These are phyloP conservation scores for Reticulascus tulasneorum DNA, from an alignment of 2,329 filamentous ascomycete genomes.

Conservation along the genomic window DNA sequence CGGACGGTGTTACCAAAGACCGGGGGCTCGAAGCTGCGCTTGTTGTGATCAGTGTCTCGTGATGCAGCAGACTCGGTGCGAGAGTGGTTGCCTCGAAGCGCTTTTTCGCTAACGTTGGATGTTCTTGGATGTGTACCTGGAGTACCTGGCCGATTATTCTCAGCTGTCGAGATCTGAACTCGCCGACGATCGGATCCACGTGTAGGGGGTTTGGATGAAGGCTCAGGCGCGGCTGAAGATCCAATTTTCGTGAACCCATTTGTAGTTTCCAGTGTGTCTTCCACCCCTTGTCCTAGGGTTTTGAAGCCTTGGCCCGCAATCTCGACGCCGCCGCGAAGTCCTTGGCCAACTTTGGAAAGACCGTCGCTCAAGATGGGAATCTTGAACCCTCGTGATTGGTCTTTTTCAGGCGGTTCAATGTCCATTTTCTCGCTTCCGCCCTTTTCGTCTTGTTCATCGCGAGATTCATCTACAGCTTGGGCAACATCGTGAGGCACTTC, in stretches of 20 bases:
- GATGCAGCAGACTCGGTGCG: constrained; percentile 34
- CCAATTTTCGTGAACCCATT: constrained; percentile 46
- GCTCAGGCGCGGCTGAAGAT: constrained; percentile 16
- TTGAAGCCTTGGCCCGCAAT: constrained; percentile 43
- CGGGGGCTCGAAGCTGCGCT: constrained; percentile 25
- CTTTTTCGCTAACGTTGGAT: constrained; percentile 23
- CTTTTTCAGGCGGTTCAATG: background rate
- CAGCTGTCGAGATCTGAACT: constrained; percentile 18
- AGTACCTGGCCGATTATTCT: constrained; percentile 17
- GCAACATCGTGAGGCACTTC: constrained; percentile 49
- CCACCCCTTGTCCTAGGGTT: constrained; percentile 45
- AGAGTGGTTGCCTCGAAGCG: constrained; percentile 30
- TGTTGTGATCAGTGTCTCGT: constrained; percentile 30
- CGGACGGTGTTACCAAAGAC: constrained; percentile 49
- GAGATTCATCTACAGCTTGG: constrained; percentile 38
- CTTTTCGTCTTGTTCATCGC: constrained; percentile 22
- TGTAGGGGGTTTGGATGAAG: constrained; percentile 20
- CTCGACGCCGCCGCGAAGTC: constrained; percentile 30
- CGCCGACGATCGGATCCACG: too few species aligned
- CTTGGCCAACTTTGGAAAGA: constrained; percentile 36
- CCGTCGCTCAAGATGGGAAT: constrained; percentile 40
- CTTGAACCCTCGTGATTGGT: constrained; percentile 9
- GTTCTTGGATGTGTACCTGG: constrained; percentile 29
- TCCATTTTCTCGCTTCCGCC: constrained; percentile 3
- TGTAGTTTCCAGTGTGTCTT: constrained; percentile 49